Percentiles rank a stretch among this genome's conserved stretches.
These are phyloP conservation scores for Bruguiera hainesii DNA, from an alignment of 441 rosid species.

Conservation along the genomic window DNA sequence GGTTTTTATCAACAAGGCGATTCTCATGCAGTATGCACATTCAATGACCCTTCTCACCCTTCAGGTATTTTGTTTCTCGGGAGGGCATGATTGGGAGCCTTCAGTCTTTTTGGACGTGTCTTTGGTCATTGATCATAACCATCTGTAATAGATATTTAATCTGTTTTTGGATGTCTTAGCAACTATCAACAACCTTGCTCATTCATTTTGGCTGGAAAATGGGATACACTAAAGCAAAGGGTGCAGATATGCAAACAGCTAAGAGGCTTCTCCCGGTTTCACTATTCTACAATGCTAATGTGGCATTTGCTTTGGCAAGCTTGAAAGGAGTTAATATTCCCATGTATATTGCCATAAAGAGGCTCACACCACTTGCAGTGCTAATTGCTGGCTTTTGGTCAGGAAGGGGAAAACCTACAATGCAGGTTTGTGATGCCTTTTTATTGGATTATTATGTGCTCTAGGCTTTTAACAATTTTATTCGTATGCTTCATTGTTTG, in stretches of 20 bases:
- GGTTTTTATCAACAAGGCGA: constrained; percentile 95
- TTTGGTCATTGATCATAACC: not conserved
- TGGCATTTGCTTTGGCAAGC: constrained; percentile 94
- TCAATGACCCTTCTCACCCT: constrained; percentile 87
- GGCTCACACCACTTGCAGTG: constrained; percentile 92
- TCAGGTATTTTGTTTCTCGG: constrained; percentile 46
- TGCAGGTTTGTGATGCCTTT: constrained; percentile 46
- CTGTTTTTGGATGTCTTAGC: constrained; percentile 42
- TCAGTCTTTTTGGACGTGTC: not conserved
- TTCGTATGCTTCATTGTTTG: not conserved
- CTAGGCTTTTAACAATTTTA: not conserved
- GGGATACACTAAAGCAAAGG: constrained; percentile 67
- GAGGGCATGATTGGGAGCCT: not conserved
- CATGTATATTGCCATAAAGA: constrained; percentile 95
- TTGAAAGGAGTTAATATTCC: constrained; percentile 98
- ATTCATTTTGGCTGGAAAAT: constrained; percentile 63
- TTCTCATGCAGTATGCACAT: constrained; percentile 74
- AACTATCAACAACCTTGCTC: constrained; percentile 81
- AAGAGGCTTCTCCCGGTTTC: constrained; percentile 82
- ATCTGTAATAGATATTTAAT: constrained; percentile 4
- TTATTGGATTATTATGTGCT: constrained; percentile 4
- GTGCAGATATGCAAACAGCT: constrained; percentile 51
- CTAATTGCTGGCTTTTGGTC: constrained; percentile 63
- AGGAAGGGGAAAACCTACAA: constrained; percentile 77
- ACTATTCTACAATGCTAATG: constrained; percentile 91